phyloP scores from a whole-genome alignment of 345 rosid genomes.

The Psidium friedrichsthalianum region DNA sequence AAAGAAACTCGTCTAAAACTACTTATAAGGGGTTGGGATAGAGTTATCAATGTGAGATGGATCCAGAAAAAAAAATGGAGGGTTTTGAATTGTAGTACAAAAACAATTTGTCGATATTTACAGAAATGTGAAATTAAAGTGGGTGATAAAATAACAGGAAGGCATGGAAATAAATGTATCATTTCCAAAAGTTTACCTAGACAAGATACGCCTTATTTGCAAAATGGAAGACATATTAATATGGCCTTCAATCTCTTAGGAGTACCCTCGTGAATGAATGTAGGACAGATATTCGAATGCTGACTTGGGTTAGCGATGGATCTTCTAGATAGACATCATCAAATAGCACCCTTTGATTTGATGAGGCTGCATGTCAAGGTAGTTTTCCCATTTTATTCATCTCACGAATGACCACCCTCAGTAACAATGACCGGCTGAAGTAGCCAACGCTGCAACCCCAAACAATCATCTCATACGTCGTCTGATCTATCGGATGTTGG shows the following conservation, averaged over 20 bases:
- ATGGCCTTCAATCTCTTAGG: background rate
- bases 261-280: background rate
- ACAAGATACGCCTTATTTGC: background rate
- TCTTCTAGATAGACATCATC: no score
- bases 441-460: background rate
- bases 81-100: background rate
- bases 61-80: background rate
- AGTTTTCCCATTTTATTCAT: no score
- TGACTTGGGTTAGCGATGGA: no score
- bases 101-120: no score
- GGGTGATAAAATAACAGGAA: no score
- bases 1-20: background rate
- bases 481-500: background rate
- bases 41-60: background rate
- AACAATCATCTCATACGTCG: fast-evolving
- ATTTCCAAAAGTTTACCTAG: no score
- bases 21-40: background rate
- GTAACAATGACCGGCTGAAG: background rate
- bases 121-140: no score
- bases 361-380: no score
- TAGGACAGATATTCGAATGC: no score
- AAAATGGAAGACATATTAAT: background rate
- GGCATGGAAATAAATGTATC: no score
- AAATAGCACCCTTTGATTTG: no score
- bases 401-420: background rate